Evolutionary conservation across 495 filamentous ascomycete species (phyloP).

Genomic region (Hyaloscypha bicolor): DNA sequence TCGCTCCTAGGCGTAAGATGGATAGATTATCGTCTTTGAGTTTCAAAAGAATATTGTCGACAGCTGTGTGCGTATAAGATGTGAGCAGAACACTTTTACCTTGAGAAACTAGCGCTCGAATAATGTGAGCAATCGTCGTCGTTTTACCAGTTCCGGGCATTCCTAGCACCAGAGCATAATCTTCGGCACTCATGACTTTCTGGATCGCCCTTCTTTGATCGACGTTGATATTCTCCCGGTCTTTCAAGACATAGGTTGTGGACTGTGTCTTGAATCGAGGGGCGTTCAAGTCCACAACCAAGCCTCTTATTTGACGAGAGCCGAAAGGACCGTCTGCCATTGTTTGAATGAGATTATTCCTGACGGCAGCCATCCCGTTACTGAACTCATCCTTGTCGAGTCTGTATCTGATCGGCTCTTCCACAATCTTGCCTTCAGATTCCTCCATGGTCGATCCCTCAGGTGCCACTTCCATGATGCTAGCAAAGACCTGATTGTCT

Average conservation of each 20-base stretch:
- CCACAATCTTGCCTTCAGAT: conserved; percentile 47
- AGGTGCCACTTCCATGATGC: conserved; percentile 83
- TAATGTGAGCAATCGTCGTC: conserved; percentile 96
- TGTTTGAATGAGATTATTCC: conserved; percentile 88
- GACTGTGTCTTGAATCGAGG: conserved; percentile 72
- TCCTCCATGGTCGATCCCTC: conserved; percentile 49
- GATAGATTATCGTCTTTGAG: conserved; percentile 76
- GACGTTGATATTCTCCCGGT: conserved; percentile 68
- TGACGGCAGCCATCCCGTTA: conserved; percentile 92
- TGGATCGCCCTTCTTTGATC: conserved; percentile 85
- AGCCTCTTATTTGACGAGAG: conserved; percentile 69
- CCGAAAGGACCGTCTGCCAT: conserved; percentile 81
- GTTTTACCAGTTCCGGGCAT: conserved; percentile 99
- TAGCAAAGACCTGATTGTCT: conserved; percentile 80
- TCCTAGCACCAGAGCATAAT: conserved; percentile 93
- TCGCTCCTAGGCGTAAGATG: conserved; percentile 79
- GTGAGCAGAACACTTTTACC: conserved; percentile 92
- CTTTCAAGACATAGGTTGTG: conserved; percentile 59
- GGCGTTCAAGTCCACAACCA: conserved; percentile 72
- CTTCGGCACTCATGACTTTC: conserved; percentile 91
- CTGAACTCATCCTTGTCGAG: conserved; percentile 98
- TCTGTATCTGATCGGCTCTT: conserved; percentile 70
- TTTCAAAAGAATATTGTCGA: conserved; percentile 96
- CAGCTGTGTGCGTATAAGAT: conserved; percentile 95
- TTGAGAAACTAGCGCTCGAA: conserved; percentile 83